Evolutionary conservation across 306 rosid genomes (phyloP), one percentile per base, ranked within the genome.

Genomic region (Sechiopsis laciniata): DNA sequence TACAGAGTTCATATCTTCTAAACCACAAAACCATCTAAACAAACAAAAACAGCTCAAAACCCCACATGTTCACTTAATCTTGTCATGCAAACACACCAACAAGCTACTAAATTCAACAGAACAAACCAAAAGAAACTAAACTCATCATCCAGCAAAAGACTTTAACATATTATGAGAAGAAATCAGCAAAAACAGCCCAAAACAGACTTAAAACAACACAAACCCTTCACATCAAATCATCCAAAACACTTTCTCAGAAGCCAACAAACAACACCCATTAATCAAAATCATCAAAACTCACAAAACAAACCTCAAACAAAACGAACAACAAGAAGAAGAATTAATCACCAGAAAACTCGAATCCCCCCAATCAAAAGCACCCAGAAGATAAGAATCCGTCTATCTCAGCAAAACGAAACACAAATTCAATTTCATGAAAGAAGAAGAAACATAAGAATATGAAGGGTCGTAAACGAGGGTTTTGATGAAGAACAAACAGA

Each of bases 331-430:
- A 58, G 0, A 59, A 58, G 0, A 59, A 7, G 15, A 40, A 69
- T 46, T 32, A 63, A 71, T 79, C 70, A 86, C 86, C 82, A 21
- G 77, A 65, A 53, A 40, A 65, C 29, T 5, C 57, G 11, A 74
- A 74, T 15, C 8, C 40, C 15, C 13, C 32, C 4, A 58, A 72
- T 21, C 40, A 12, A 59, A 59, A 59, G 37, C 5, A 55, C 54
- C 66, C 76, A 73, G 66, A 73, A 45, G 70, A 14, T 59, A 73
- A 45, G 7, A 83, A 78, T 59, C 72, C 45, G 72, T 13, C 22
- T 66, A 9, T 26, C 62, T 60, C 11, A 57, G 57, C 37, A 50
- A 57, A 32, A 42, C 19, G 67, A 75, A 26, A 32, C 17, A 52
- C 77, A 12, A 46, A 42, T 22, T 63, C 7, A 62, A 56, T 69